Evolutionary conservation across 2,329 filamentous ascomycete species (phyloP), one percentile per base, ranked within the genome.

Genomic region (Microdochium paspali): DNA sequence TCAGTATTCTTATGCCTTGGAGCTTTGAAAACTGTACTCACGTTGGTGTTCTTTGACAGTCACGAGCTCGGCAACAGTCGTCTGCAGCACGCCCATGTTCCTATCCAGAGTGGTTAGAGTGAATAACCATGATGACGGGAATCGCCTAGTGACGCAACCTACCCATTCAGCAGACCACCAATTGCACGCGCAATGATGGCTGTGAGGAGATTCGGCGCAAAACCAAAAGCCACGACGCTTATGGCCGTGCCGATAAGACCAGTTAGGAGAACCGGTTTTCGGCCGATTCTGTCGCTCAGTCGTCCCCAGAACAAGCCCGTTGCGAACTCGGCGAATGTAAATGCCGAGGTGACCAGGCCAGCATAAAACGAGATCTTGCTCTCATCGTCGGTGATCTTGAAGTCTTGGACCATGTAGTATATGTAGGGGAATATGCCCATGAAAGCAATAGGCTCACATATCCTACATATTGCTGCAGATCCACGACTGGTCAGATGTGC

Each of bases 341-440:
- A 98, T 7, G 91, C 85, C 3, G 91, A 96, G 1, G 91, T 97
- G 52, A 97, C 90, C 82, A 96, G 87, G 59, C 93, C 91, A 24
- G 89, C 90, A 65, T 95, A 97, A 48, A 96, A 80, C 13, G 90
- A 87, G 56, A 96, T 94, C 62, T 86, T 82, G 58, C 77, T 82
- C 53, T 85, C 74, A 61, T 90, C 82, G 44, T 87, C 74, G 52
- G 90, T 87, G 62, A 95, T 84, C 59, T 87, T 75, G 68, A 97
- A 97, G 51, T 90, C 89, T 59, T 90, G 77, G 57, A 97, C 85
- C 93, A 98, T 97, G 72, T 87, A 91, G 72, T 95, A 97, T 57
- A 95, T 90, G 67, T 97, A 98, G 1, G 93, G 93, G 64, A 98
- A 97, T 57, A 97, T 96, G 47, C 90, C 96, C 89, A 96, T 97